Base-by-base conservation (phyloP, 31 red algal genomes). In the Bonnemaisonia californica region DNA sequence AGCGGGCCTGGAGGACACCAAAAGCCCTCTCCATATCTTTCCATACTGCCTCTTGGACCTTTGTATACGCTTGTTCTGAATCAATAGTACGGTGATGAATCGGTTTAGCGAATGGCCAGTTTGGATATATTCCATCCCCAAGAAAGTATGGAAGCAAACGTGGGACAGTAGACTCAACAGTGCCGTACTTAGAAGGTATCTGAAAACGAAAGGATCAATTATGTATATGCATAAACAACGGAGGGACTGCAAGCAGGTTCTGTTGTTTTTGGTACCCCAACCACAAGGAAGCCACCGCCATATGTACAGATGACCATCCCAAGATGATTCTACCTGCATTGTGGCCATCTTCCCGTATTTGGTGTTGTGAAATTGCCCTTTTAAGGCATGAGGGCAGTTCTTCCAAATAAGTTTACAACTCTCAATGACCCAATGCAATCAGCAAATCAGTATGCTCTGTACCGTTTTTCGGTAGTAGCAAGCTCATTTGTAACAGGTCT, bases 21-120 rank as follows among this genome's bases (percentile, higher is more conserved):
- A 81, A 81, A 48, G 39, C 3, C n/a, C 77, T 26, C 77, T 81
- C 1, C 23, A 81, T 41, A 8, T 81, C 60, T 36, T 69, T 81
- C 0, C 61, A 9, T 16, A 0, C 4, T 13, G 11, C 41, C 47
- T 64, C 57, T 19, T 48, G 59, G 3, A 19, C 21, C 32, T 63
- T 1, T 19, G 64, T 69, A 38, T 69, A 69, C 29, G 3, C 33
- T 13, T 4, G 11, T 1, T 69, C 21, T 27, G 22, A 27, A 0
- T 69, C 29, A 4, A 3, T 38, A 9, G 4, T 33, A 3, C 31
- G 64, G 33, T 69, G 8, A 23, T 41, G 3, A 18, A 65, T 69
- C 3, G 77, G 77, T 36, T 54, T 26, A 22, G 40, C 55, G 40
- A 68, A 68, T 3, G 60, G 39, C 77, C 77, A 81, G 5, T 66